These are phyloP conservation scores for Tricholomella constricta DNA, from an alignment of 768 basidiomycete species.

Conservation along the genomic window DNA sequence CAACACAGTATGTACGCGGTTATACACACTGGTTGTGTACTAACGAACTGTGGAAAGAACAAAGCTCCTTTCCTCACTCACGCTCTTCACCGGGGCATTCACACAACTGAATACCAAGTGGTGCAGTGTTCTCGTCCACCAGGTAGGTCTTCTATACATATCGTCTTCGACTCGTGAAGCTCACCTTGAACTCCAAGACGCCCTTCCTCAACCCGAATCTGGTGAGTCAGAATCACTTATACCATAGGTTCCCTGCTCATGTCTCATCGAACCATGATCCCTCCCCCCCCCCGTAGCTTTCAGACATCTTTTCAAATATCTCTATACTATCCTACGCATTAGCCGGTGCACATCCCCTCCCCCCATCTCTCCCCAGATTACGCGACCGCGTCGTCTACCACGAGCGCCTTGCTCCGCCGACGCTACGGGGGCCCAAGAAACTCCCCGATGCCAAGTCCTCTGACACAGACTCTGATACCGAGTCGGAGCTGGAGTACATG, in stretches of 20 bases:
- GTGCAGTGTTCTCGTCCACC: constrained; percentile 45
- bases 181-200: constrained; percentile 27
- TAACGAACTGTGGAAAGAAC: constrained; percentile 17
- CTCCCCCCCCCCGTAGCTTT: constrained; percentile 41
- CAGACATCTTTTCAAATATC: constrained; percentile 44
- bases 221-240: constrained; percentile 24
- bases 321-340: constrained; percentile 41
- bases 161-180: background rate
- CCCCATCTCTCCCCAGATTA: constrained; percentile 39
- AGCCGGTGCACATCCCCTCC: constrained; percentile 35
- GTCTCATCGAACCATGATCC: background rate
- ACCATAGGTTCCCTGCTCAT: background rate
- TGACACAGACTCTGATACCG: constrained; percentile 15
- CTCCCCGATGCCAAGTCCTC: background rate
- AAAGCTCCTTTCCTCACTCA: constrained; percentile 34
- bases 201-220: constrained; percentile 49
- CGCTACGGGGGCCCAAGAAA: background rate
- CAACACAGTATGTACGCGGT: constrained; percentile 30
- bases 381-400: constrained; percentile 48
- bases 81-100: constrained; percentile 41
- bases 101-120: constrained; percentile 42
- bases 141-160: constrained; percentile 21
- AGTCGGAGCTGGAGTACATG: constrained; percentile 19
- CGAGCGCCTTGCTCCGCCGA: constrained; percentile 29
- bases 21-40: background rate